These are phyloP conservation scores for Leucocoprinus birnbaumii DNA, from an alignment of 768 basidiomycete genomes.

Conservation along the genomic window DNA sequence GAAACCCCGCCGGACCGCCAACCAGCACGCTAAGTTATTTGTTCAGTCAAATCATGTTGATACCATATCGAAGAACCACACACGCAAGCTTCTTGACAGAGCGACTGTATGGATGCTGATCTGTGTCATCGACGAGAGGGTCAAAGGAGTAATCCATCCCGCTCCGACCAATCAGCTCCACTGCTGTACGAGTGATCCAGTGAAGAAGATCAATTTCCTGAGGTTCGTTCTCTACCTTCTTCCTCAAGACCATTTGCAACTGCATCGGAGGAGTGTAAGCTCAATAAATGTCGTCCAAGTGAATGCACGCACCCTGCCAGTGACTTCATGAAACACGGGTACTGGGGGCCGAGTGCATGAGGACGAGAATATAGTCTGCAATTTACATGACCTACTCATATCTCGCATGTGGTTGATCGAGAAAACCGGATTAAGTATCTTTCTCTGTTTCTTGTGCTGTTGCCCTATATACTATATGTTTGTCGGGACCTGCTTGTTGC, in stretches of 20 bases:
- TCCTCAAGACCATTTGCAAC: constrained; percentile 23
- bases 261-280: constrained; percentile 10
- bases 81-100: constrained; percentile 31
- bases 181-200: constrained; percentile 28
- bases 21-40: background rate
- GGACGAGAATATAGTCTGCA: background rate
- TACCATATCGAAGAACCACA: constrained; percentile 10
- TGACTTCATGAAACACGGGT: constrained; percentile 31
- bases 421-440: constrained; percentile 35
- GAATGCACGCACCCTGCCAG: constrained; percentile 21
- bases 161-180: constrained; percentile 28
- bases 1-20: background rate
- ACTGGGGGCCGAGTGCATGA: constrained; percentile 19
- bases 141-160: constrained; percentile 31
- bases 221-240: constrained; percentile 23
- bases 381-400: constrained; percentile 24
- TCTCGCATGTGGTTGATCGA: constrained; percentile 28
- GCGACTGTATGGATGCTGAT: constrained; percentile 25
- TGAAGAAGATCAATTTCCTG: constrained; percentile 13
- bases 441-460: constrained; percentile 23
- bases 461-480: constrained; percentile 2
- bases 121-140: constrained; percentile 22
- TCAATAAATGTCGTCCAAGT: background rate
- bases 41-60: background rate
- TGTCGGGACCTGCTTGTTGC: background rate